phyloP scores from a whole-genome alignment of 2,329 filamentous ascomycete species.

The Monilinia vaccinii-corymbosi region DNA sequence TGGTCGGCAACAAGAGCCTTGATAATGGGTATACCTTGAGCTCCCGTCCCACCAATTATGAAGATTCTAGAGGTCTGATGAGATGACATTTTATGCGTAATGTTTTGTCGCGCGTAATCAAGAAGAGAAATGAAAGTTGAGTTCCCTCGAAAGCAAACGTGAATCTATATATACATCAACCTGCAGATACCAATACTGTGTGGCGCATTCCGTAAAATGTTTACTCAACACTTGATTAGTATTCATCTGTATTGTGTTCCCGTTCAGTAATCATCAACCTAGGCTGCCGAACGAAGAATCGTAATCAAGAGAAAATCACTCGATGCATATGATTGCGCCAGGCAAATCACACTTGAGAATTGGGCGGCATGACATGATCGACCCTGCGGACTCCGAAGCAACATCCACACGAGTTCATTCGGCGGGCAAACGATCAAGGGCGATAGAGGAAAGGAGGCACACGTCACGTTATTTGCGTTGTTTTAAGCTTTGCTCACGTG shows the following conservation, averaged over 20 bases:
- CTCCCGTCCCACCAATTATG: conserved; percentile 42
- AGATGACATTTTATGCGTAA: conserved; percentile 3
- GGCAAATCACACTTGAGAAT: not conserved
- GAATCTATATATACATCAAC: conserved; percentile 49
- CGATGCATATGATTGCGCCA: not conserved
- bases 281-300: not conserved
- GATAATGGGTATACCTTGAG: conserved; percentile 41
- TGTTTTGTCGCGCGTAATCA: not conserved
- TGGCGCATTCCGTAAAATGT: not conserved
- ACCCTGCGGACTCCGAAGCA: not conserved
- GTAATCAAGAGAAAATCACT: not conserved
- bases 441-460: not conserved
- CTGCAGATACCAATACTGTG: conserved; percentile 30
- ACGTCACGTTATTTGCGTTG: too few relatives aligned
- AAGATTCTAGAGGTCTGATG: conserved; percentile 25
- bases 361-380: not conserved
- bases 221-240: not conserved
- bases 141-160: conserved; percentile 35
- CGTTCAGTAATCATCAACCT: not conserved
- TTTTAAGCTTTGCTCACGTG: not conserved
- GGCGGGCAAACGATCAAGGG: not conserved
- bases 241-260: not conserved
- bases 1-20: conserved; percentile 34
- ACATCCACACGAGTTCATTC: not conserved
- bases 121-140: not conserved